These are phyloP conservation scores for Thelephora terrestris DNA, from an alignment of 1,284 basidiomycete genomes.

Conservation along the genomic window DNA sequence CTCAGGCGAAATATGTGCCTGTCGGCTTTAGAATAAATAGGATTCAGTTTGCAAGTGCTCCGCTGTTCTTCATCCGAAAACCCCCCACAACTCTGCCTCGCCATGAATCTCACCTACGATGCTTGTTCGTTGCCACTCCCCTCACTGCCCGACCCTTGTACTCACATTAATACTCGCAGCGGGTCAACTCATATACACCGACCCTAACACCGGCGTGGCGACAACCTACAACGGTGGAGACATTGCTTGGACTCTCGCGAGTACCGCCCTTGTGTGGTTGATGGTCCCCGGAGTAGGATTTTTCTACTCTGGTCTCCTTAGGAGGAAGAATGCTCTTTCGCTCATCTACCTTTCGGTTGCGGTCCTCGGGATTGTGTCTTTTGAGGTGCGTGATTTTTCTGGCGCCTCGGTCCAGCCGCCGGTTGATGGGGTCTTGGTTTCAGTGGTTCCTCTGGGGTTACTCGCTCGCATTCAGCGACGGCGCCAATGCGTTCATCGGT, in stretches of 20 bases:
- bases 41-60: too few species aligned
- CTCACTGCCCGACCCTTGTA: conserved; percentile 3
- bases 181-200: conserved; percentile 24
- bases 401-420: conserved; percentile 14
- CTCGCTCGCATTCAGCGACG: conserved; percentile 38
- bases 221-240: conserved; percentile 64
- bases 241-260: conserved; percentile 68
- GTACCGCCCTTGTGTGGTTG: conserved; percentile 75
- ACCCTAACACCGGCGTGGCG: conserved; percentile 28
- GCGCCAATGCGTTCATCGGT: conserved; percentile 34
- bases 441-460: conserved; percentile 44
- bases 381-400: conserved; percentile 24
- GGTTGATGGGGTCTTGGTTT: neutral
- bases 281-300: conserved; percentile 90
- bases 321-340: conserved; percentile 86
- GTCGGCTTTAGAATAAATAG: neutral
- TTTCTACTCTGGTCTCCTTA: conserved; percentile 81
- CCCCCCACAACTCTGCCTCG: too few species aligned
- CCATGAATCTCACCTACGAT: conserved; percentile 45
- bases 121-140: conserved; percentile 24
- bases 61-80: too few species aligned
- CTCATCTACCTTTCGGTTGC: conserved; percentile 86
- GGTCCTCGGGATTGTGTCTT: conserved; percentile 48
- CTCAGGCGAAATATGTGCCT: neutral
- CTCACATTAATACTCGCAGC: conserved; percentile 10